Base-by-base conservation (phyloP, 306 rosid genomes). In the Vicia sativa region DNA sequence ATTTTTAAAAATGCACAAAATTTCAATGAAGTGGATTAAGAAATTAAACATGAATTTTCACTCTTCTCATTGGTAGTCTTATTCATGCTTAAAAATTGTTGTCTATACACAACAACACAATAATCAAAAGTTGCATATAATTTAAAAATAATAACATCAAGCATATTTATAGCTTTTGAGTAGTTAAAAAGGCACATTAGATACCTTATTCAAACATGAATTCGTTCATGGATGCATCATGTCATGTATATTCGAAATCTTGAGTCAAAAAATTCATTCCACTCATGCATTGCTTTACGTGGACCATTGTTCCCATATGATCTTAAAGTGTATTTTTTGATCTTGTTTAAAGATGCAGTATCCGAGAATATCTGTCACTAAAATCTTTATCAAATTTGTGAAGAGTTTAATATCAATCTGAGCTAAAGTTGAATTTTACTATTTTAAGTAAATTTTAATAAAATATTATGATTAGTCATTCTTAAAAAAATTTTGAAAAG, bases 181-280 rank as follows among this genome's bases (percentile, higher is more conserved):
- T 55, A 18, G 39, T 55, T 55, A 5, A 19, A 3, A 4, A 56
- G 62, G 39, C 38, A 21, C 7, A 31, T 2, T 14, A 29, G 42
- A 38, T n/a, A 35, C 45, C 26, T 59, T 34, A 37, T 2, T 61
- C 50, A 39, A 21, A 8, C 19, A 1, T 41, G 21, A 62, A 19
- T 39, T 2, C 46, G 38, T 54, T 68, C 15, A 55, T 41, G 19
- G 54, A 26, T 43, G 54, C 23, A 2, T n/a, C 65, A 54, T n/a
- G n/a, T 28, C 55, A 43, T 57, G 28, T 38, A 19, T 46, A 21
- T 61, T 45, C 50, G 25, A 62, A 48, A 9, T 62, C 62, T 34
- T 11, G 2, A 61, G 39, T 72, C 62, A 50, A 62, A 72, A 49
- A 62, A 49, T 62, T 72, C 45, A 62, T 62, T 62, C 44, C 55